Evolutionary conservation across 805 yeast genomes (phyloP).

Genomic region (Cyberlindnera mycetangii): DNA sequence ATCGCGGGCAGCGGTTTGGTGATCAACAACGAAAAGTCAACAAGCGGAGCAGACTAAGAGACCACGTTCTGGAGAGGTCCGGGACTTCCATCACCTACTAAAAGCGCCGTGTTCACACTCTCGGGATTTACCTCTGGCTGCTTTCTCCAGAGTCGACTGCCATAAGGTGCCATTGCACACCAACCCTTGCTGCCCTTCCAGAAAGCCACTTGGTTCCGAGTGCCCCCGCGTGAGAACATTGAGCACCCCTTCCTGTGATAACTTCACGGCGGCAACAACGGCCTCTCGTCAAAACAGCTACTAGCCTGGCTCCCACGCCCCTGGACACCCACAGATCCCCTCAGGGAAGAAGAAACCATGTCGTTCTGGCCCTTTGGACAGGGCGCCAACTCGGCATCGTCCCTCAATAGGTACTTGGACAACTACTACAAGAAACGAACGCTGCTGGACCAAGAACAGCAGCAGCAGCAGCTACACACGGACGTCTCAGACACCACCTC

Average conservation of each 20-base stretch:
- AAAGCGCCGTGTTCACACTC: neutral
- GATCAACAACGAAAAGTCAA: constrained; percentile 3
- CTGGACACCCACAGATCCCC: no score
- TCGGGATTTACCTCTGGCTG: neutral
- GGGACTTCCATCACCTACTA: neutral
- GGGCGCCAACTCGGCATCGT: constrained; percentile 31
- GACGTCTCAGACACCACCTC: constrained; percentile 9
- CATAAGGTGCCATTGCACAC: neutral
- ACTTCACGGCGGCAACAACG: neutral
- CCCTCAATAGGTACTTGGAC: constrained; percentile 39
- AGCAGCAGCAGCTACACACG: constrained; percentile 8
- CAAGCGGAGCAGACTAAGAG: neutral
- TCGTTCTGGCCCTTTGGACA: constrained; percentile 47
- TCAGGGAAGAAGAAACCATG: constrained; percentile 25
- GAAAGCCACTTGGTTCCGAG: neutral
- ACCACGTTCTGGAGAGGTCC: neutral
- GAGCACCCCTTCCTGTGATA: neutral
- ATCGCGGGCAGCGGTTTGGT: constrained; percentile 1
- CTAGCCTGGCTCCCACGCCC: no score
- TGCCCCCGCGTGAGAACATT: constrained; percentile 2
- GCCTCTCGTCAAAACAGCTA: neutral
- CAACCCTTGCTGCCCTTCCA: neutral
- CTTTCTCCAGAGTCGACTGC: neutral
- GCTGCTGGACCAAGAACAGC: constrained; percentile 7
- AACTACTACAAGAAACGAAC: constrained; percentile 33